Conservation (phyloP, 1,284 basidiomycete species). For the Leccinum discolor region DNA sequence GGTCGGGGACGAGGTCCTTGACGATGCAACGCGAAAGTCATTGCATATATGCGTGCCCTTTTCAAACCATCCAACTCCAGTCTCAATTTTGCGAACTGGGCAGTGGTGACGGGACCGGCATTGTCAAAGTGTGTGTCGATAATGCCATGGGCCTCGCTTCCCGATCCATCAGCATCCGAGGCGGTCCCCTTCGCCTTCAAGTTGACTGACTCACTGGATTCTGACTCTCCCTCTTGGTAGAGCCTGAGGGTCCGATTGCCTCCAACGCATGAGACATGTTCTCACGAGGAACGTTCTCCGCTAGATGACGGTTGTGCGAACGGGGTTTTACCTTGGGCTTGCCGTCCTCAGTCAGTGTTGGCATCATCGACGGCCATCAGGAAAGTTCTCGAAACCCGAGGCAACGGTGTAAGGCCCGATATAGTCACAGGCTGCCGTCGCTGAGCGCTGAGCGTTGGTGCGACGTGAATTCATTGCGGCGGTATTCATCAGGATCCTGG, state of each 20-base stretch:
- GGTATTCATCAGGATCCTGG: constrained; percentile 23
- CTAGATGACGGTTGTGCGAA: constrained; percentile 26
- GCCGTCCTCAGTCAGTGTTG: constrained; percentile 31
- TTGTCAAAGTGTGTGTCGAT: constrained; percentile 30
- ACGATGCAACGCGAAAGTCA: constrained; percentile 55
- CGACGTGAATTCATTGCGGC: constrained; percentile 26
- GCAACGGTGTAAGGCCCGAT: constrained; percentile 16
- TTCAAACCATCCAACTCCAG: constrained; percentile 45
- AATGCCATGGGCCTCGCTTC: constrained; percentile 8
- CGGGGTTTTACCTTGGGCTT: constrained; percentile 31
- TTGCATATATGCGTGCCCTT: constrained; percentile 42
- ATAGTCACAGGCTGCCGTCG: constrained; percentile 17
- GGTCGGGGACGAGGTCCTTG: constrained; percentile 94
- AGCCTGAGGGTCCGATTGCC: constrained; percentile 32
- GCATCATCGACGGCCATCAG: constrained; percentile 28
- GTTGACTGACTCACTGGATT: constrained; percentile 28
- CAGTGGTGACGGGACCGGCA: constrained; percentile 25
- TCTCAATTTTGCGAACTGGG: constrained; percentile 38
- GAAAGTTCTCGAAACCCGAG: constrained; percentile 28
- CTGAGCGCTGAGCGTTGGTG: constrained; percentile 18
- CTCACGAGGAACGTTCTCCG: constrained; percentile 22
- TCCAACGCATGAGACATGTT: neutral
- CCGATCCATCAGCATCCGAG: constrained; percentile 31
- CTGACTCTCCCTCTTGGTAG: constrained; percentile 32
- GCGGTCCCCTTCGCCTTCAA: constrained; percentile 58